These are phyloP conservation scores for Microthlaspi erraticum DNA, from an alignment of 345 rosid species.

Conservation along the genomic window DNA sequence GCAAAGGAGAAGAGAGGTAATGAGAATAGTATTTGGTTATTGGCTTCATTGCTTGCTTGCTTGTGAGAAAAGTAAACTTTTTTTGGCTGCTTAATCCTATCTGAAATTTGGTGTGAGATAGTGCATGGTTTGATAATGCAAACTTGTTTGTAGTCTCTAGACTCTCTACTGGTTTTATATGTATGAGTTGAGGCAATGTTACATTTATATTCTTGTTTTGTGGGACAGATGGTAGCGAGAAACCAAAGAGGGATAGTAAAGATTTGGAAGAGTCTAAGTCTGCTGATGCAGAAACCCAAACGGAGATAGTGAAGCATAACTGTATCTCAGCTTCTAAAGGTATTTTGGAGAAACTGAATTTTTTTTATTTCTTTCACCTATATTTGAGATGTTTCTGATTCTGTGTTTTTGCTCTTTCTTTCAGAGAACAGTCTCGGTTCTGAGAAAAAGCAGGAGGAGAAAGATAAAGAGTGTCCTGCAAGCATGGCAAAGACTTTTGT, in stretches of 20 bases:
- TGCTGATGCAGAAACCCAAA: conserved; percentile 44
- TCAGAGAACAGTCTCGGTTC: conserved; percentile 55
- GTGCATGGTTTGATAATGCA: conserved; percentile 19
- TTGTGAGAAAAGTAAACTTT: conserved; percentile 36
- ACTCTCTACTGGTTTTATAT: not conserved
- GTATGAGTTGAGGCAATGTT: conserved; percentile 4
- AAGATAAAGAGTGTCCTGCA: conserved; percentile 52
- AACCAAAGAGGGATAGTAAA: conserved; percentile 47
- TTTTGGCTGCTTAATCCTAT: conserved; percentile 18
- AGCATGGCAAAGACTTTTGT: conserved; percentile 61
- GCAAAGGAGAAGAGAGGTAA: conserved; percentile 70
- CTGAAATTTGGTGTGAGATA: conserved; percentile 13
- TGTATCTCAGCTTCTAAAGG: conserved; percentile 55
- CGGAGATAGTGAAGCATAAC: conserved; percentile 46
- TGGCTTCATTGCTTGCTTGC: conserved; percentile 18
- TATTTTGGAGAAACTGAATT: conserved; percentile 29
- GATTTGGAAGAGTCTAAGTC: conserved; percentile 43
- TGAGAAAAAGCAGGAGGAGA: conserved; percentile 50
- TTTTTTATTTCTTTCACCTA: not conserved
- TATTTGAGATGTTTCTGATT: conserved; percentile 2
- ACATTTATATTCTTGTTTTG: conserved; percentile 29
- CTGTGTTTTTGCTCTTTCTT: conserved; percentile 7
- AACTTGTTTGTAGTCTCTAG: conserved; percentile 1
- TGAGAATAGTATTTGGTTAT: not conserved
- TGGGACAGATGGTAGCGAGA: conserved; percentile 56